phyloP scores from a whole-genome alignment of 306 rosid genomes.

The Trifolium subterraneum region DNA sequence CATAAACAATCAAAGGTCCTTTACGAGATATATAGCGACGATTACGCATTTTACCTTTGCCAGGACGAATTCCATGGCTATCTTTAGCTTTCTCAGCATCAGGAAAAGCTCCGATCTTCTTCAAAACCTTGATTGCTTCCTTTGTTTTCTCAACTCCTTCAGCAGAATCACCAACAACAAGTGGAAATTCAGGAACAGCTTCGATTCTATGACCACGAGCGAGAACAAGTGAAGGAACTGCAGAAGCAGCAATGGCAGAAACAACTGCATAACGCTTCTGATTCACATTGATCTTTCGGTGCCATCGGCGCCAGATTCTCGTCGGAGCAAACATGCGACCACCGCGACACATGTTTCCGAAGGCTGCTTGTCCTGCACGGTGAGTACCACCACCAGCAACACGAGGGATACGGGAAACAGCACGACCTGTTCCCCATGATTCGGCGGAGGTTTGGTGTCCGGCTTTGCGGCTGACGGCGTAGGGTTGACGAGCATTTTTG shows the following conservation, averaged over 20 bases:
- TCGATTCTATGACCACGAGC: slow-evolving; percentile 62
- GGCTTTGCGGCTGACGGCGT: slow-evolving; percentile 1
- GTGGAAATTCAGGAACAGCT: slow-evolving; percentile 66
- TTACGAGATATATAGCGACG: neutral
- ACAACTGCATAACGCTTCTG: slow-evolving; percentile 77
- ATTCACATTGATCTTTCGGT: slow-evolving; percentile 69
- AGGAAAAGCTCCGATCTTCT: slow-evolving; percentile 60
- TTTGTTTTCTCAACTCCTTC: slow-evolving; percentile 64
- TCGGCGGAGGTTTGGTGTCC: slow-evolving; percentile 28
- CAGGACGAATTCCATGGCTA: slow-evolving; percentile 48
- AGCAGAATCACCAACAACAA: slow-evolving; percentile 65
- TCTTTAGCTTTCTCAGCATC: slow-evolving; percentile 79
- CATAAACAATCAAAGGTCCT: slow-evolving; percentile 1
- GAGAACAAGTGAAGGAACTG: slow-evolving; percentile 64
- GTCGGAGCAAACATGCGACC: slow-evolving; percentile 29
- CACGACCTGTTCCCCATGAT: slow-evolving; percentile 26
- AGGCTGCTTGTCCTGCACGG: slow-evolving; percentile 18
- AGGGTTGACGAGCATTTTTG: slow-evolving; percentile 10
- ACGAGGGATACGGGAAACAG: slow-evolving; percentile 21
- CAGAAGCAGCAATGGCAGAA: slow-evolving; percentile 82
- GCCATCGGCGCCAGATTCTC: slow-evolving; percentile 80
- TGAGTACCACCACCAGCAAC: slow-evolving; percentile 9
- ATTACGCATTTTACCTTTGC: slow-evolving; percentile 10
- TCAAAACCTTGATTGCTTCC: slow-evolving; percentile 9
- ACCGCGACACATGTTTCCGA: slow-evolving; percentile 28